Conservation (phyloP, 352 stramenopile species). For the Phytophthora pisi region DNA sequence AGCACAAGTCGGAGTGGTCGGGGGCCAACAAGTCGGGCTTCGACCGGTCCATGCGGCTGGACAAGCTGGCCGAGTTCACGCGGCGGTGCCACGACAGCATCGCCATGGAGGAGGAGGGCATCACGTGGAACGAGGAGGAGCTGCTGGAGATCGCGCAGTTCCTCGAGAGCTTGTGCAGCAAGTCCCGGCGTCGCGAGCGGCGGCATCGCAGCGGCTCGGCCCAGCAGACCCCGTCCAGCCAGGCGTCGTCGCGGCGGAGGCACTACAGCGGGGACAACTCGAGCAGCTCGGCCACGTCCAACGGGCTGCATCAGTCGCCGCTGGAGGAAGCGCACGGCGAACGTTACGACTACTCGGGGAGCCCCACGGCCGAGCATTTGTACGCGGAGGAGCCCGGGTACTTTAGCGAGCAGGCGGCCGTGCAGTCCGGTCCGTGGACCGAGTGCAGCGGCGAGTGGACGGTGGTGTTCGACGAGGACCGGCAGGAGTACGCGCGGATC, state of each 20-base stretch:
- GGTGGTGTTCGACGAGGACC: slow-evolving; percentile 38
- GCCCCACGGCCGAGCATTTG: slow-evolving; percentile 20
- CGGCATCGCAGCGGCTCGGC: slow-evolving; percentile 21
- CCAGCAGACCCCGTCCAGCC: slow-evolving; percentile 9
- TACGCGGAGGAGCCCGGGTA: slow-evolving; percentile 20
- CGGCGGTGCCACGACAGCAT: slow-evolving; percentile 31
- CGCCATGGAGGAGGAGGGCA: slow-evolving; percentile 17
- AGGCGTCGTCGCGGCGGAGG: slow-evolving; percentile 2
- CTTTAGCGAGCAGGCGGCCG: slow-evolving; percentile 21
- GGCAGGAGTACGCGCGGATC: slow-evolving; percentile 34
- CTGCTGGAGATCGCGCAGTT: slow-evolving; percentile 38
- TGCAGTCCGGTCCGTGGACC: slow-evolving; percentile 32
- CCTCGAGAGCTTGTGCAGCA: slow-evolving; percentile 28
- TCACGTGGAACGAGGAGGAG: slow-evolving; percentile 49
- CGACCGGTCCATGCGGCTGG: slow-evolving; percentile 20
- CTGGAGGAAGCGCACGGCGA: background rate
- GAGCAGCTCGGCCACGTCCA: slow-evolving; percentile 27
- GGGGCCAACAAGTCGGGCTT: slow-evolving; percentile 12
- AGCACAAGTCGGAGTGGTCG: slow-evolving; percentile 15
- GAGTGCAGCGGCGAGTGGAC: slow-evolving; percentile 25
- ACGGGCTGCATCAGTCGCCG: slow-evolving; percentile 15
- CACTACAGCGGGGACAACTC: slow-evolving; percentile 27
- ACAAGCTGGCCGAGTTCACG: slow-evolving; percentile 37
- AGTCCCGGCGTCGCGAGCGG: slow-evolving; percentile 23
- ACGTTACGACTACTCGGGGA: slow-evolving; percentile 26